These are phyloP conservation scores for Claviceps digitariae DNA, from an alignment of 2,329 filamentous ascomycete genomes.

Conservation along the genomic window DNA sequence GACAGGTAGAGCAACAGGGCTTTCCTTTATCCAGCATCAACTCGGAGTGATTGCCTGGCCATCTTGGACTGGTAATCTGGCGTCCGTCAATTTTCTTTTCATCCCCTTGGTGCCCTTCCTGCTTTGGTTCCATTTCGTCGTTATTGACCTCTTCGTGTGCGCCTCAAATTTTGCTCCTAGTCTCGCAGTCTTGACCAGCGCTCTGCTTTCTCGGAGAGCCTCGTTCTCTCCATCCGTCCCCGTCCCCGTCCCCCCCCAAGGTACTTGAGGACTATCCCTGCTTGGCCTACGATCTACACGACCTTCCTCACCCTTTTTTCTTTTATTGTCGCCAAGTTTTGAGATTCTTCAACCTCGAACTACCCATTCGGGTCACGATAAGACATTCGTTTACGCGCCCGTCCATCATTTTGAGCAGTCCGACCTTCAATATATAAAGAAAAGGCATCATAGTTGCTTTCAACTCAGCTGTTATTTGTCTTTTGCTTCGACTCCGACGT, in stretches of 20 bases:
- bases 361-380: neutral
- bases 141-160: slow-evolving; percentile 1
- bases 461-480: neutral
- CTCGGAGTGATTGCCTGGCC: slow-evolving; percentile 4
- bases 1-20: slow-evolving; percentile 4
- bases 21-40: slow-evolving; percentile 4
- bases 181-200: slow-evolving; percentile 1
- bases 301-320: neutral
- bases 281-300: neutral
- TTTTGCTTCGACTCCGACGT: neutral
- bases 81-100: slow-evolving; percentile 5
- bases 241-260: neutral
- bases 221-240: neutral
- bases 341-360: neutral
- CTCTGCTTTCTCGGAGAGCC: neutral
- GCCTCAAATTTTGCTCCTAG: slow-evolving; percentile 3
- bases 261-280: neutral
- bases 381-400: neutral
- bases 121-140: slow-evolving; percentile 1
- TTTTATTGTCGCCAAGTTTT: neutral
- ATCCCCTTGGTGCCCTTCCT: slow-evolving; percentile 1
- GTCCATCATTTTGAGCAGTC: neutral
- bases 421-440: neutral
- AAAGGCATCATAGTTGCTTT: slow-evolving; percentile 1
- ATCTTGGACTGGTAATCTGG: slow-evolving; percentile 2